A percentile compares a stretch with the other conserved stretches of the same genome.
Evolutionary conservation across 257 asterid species (phyloP).

Genomic region (Scutellaria minor): DNA sequence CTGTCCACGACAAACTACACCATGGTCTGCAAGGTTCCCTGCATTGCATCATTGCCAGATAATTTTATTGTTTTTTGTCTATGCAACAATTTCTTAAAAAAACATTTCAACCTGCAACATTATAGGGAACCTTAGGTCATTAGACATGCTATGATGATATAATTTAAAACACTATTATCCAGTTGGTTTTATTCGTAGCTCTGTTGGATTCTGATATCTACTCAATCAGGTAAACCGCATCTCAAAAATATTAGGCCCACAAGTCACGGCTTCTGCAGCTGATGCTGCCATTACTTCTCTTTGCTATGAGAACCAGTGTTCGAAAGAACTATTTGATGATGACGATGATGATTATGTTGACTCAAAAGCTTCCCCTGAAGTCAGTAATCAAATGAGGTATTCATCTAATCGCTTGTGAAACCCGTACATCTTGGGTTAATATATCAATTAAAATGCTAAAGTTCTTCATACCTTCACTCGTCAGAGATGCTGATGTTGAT

Average conservation of each 20-base stretch:
- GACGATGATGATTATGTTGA: conserved; percentile 46
- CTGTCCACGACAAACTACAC: too few species aligned
- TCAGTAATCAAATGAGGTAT: conserved; percentile 57
- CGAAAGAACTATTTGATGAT: conserved; percentile 73
- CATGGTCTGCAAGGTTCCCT: too few species aligned
- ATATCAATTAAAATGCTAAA: conserved; percentile 30
- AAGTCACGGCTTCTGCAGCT: conserved; percentile 74
- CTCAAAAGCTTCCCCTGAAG: conserved; percentile 48
- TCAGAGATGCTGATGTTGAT: conserved; percentile 51
- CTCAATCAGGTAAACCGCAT: conserved; percentile 70
- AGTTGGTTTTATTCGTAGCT: conserved; percentile 4
- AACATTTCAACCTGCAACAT: background rate
- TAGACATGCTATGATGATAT: background rate
- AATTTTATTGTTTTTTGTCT: background rate
- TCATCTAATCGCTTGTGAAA: background rate
- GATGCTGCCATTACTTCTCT: conserved; percentile 93
- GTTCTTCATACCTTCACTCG: conserved; percentile 23
- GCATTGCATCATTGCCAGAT: too few species aligned
- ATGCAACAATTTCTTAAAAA: background rate
- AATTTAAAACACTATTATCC: conserved; percentile 4
- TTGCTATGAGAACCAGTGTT: conserved; percentile 87
- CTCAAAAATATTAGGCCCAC: conserved; percentile 75
- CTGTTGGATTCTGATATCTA: conserved; percentile 32
- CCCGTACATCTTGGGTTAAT: conserved; percentile 13
- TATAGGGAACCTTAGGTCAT: too few species aligned